These are phyloP conservation scores for Auxenochlorella pyrenoidosa DNA, from an alignment of 139 green algal genomes.

Conservation along the genomic window DNA sequence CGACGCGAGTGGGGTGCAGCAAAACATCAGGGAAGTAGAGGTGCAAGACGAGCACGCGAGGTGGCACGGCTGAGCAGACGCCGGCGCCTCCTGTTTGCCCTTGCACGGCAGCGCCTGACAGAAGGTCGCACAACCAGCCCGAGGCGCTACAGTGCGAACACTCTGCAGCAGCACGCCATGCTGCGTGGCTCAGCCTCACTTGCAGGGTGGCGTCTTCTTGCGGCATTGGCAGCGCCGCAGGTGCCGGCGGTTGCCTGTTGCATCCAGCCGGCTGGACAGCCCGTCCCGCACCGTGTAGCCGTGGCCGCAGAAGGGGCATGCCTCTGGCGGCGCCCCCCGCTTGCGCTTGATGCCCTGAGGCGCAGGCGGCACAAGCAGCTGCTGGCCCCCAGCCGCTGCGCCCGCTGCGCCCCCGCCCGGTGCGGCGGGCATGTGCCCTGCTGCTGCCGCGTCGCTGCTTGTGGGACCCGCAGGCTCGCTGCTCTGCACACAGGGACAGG, in stretches of 20 bases:
- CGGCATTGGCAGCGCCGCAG: constrained; percentile 64
- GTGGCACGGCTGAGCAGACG: no score
- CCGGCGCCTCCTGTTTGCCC: no score
- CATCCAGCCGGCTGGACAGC: constrained; percentile 43
- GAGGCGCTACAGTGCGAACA: no score
- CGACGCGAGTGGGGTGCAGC: no score
- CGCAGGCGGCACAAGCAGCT: neutral
- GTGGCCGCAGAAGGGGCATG: constrained; percentile 60
- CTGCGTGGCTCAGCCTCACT: neutral
- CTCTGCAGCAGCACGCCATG: no score
- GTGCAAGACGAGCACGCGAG: no score
- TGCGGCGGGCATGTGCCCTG: constrained; percentile 1
- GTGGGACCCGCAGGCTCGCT: neutral
- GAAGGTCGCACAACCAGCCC: no score
- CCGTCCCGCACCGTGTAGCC: constrained; percentile 61
- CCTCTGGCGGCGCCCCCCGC: constrained; percentile 43
- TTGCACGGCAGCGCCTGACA: no score
- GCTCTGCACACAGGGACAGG: neutral
- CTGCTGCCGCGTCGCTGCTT: constrained; percentile 8
- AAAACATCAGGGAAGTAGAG: no score
- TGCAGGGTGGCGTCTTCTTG: constrained; percentile 59
- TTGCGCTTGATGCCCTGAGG: constrained; percentile 40
- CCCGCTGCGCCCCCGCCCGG: neutral
- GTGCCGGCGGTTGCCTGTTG: constrained; percentile 48
- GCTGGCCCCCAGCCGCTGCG: neutral